These are phyloP conservation scores for Penicillium glabrum DNA, from an alignment of 2,329 filamentous ascomycete genomes.

Conservation along the genomic window DNA sequence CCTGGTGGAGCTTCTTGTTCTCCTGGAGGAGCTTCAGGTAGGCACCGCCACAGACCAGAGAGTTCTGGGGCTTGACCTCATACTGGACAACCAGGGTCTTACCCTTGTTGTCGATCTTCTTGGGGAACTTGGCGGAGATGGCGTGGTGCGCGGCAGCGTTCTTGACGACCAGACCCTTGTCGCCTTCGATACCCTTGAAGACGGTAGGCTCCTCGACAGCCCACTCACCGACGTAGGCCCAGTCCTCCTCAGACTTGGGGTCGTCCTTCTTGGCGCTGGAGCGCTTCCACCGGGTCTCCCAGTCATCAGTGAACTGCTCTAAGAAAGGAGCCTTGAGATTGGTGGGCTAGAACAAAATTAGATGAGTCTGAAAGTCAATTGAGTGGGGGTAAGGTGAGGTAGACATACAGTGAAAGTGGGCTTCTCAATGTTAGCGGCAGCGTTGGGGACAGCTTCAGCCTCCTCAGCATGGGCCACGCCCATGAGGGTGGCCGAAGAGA, in stretches of 20 bases:
- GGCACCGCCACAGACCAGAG: conserved; percentile 94
- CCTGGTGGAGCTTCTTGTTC: conserved; percentile 92
- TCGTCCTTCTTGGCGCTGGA: conserved; percentile 97
- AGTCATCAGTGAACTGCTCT: conserved; percentile 97
- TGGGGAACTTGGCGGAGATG: conserved; percentile 97
- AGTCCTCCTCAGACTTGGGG: conserved; percentile 77
- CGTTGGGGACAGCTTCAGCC: conserved; percentile 59
- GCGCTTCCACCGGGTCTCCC: conserved; percentile 89
- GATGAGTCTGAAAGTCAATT: conserved; percentile 6
- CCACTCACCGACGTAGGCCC: conserved; percentile 98
- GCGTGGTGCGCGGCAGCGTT: conserved; percentile 97
- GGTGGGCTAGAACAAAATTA: conserved; percentile 64
- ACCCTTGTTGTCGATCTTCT: conserved; percentile 94
- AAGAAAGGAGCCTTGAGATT: conserved; percentile 89
- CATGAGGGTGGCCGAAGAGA: conserved; percentile 69
- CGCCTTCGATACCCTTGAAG: conserved; percentile 88
- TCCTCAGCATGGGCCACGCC: conserved; percentile 67
- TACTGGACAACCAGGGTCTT: conserved; percentile 98
- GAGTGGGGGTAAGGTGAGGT: neutral
- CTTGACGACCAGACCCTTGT: conserved; percentile 97
- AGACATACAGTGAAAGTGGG: conserved; percentile 83
- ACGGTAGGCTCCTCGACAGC: conserved; percentile 89
- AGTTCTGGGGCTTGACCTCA: conserved; percentile 98
- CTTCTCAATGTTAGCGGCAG: conserved; percentile 62
- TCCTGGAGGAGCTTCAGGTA: conserved; percentile 99